phyloP scores from a whole-genome alignment of 106 monocot genomes.

The Dendrobium nobile region DNA sequence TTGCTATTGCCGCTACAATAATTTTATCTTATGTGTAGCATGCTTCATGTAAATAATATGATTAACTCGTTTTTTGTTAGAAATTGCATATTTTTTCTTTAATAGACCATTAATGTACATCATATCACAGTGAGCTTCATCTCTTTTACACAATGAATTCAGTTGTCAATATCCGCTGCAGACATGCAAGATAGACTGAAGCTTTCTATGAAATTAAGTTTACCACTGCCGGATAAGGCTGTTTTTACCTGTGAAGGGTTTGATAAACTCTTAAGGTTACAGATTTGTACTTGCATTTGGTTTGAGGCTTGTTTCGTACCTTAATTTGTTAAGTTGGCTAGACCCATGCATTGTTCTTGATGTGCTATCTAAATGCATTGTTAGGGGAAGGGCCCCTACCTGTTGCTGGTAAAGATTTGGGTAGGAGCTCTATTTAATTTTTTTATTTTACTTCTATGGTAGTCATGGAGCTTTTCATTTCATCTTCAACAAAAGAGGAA shows the following conservation, averaged over 20 bases:
- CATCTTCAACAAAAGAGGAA: no score
- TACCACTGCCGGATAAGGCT: neutral
- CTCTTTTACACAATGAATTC: neutral
- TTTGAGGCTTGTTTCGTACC: neutral
- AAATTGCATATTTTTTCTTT: neutral
- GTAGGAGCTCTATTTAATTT: neutral
- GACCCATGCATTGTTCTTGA: neutral
- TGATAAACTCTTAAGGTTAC: neutral
- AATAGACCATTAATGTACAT: neutral
- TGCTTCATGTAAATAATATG: neutral
- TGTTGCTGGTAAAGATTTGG: neutral
- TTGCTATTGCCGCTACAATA: neutral
- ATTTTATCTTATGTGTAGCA: neutral
- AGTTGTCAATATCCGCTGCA: neutral
- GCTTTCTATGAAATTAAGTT: neutral
- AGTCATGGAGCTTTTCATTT: no score
- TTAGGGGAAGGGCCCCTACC: neutral
- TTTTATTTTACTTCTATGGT: neutral
- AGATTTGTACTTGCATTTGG: neutral
- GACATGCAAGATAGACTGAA: neutral
- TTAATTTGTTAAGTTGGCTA: neutral
- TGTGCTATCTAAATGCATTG: neutral
- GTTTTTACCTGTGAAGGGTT: neutral
- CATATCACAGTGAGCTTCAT: neutral
- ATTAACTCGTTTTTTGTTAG: neutral